A percentile compares a stretch with the other conserved stretches of the same genome.
These are phyloP conservation scores for Aurantiochytrium sp. DNA, from an alignment of 108 stramenopile species.

Conservation along the genomic window DNA sequence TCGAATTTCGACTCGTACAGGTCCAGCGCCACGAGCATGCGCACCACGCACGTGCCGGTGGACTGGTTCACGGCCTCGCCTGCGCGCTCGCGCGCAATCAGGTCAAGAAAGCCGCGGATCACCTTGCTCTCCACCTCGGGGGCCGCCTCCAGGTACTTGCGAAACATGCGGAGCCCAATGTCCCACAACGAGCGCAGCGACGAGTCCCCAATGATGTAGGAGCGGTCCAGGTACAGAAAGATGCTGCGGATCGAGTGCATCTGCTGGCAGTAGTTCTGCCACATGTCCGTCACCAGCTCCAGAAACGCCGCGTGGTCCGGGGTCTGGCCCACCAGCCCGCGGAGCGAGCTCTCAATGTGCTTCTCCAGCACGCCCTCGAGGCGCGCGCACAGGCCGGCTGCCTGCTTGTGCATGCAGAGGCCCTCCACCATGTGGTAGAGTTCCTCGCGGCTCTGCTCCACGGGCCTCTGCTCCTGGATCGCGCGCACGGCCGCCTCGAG, in stretches of 20 bases:
- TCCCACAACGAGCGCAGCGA: slow-evolving; percentile 47
- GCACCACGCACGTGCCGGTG: slow-evolving; percentile 37
- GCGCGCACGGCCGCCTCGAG: slow-evolving; percentile 46
- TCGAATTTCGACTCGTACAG: slow-evolving; percentile 47
- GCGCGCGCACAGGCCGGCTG: slow-evolving; percentile 44
- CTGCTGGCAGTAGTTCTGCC: slow-evolving; percentile 57
- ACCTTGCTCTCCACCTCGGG: slow-evolving; percentile 40
- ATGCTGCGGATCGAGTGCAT: slow-evolving; percentile 70
- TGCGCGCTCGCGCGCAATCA: slow-evolving; percentile 44
- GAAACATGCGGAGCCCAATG: slow-evolving; percentile 49
- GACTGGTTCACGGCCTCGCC: slow-evolving; percentile 45
- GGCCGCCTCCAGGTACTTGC: background rate
- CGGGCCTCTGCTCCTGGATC: slow-evolving; percentile 44
- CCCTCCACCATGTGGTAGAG: slow-evolving; percentile 62
- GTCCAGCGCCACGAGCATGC: slow-evolving; percentile 35
- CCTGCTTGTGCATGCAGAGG: slow-evolving; percentile 60
- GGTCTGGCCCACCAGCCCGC: background rate
- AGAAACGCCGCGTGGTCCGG: slow-evolving; percentile 41
- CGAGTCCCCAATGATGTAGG: slow-evolving; percentile 51
- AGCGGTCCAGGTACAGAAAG: slow-evolving; percentile 73
- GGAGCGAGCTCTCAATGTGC: slow-evolving; percentile 40
- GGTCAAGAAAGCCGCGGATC: slow-evolving; percentile 37
- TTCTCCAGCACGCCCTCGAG: slow-evolving; percentile 39
- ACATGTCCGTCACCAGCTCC: slow-evolving; percentile 42
- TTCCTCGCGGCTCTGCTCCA: slow-evolving; percentile 53